These are phyloP conservation scores for Yarrowia galli DNA, from an alignment of 1,139 yeast species.

Conservation along the genomic window DNA sequence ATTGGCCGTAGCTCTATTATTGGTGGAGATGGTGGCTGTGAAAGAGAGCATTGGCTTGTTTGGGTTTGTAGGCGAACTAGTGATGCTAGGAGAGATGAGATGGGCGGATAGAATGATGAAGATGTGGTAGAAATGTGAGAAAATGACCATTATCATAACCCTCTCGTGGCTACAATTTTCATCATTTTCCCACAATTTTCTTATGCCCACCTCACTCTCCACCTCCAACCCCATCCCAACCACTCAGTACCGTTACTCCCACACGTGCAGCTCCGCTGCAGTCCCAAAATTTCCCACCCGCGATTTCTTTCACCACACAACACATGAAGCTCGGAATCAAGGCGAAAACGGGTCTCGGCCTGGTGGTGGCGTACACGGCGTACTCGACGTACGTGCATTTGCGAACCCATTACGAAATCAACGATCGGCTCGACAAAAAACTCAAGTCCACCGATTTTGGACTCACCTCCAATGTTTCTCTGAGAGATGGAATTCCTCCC, in stretches of 20 bases:
- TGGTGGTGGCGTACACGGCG: constrained; percentile 68
- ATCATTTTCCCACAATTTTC: background rate
- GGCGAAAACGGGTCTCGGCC: constrained; percentile 59
- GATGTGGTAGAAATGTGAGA: no score
- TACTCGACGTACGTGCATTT: constrained; percentile 70
- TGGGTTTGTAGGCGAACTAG: background rate
- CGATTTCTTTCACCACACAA: constrained; percentile 10
- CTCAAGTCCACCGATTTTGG: constrained; percentile 38
- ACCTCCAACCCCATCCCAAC: background rate
- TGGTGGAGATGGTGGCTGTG: background rate
- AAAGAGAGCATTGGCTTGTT: background rate
- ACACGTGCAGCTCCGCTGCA: constrained; percentile 13
- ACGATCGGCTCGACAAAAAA: constrained; percentile 55
- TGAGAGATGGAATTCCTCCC: constrained; percentile 48
- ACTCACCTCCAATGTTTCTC: constrained; percentile 49
- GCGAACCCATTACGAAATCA: constrained; percentile 63
- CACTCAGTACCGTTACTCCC: constrained; percentile 6
- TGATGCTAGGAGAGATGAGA: background rate
- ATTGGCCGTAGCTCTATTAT: background rate
- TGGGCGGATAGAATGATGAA: no score
- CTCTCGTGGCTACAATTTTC: no score
- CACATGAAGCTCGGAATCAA: constrained; percentile 39
- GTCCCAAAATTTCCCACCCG: constrained; percentile 26
- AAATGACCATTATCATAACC: no score
- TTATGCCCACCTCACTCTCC: background rate